These are phyloP conservation scores for Fusarium ambrosium DNA, from an alignment of 2,329 filamentous ascomycete species.

Conservation along the genomic window DNA sequence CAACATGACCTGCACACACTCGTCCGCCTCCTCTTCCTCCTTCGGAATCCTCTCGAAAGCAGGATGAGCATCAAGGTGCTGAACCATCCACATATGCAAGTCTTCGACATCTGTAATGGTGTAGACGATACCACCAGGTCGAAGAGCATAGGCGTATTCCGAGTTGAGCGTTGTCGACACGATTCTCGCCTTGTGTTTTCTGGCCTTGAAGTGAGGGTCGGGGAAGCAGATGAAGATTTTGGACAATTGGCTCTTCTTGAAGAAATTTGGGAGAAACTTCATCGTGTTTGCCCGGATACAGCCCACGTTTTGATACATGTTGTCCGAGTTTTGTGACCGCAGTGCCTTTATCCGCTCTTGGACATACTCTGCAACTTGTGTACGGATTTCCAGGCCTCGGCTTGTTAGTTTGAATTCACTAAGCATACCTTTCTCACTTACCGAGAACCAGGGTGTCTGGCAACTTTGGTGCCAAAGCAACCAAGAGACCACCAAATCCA, in stretches of 20 bases:
- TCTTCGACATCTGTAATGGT: constrained; percentile 98
- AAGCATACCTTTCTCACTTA: constrained; percentile 54
- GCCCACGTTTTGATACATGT: constrained; percentile 85
- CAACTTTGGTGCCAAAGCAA: constrained; percentile 85
- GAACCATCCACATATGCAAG: constrained; percentile 92
- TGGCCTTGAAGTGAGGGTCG: constrained; percentile 96
- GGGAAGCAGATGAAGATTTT: constrained; percentile 99
- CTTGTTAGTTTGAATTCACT: constrained; percentile 8
- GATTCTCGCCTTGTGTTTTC: constrained; percentile 97
- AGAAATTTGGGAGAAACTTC: constrained; percentile 99
- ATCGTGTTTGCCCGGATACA: constrained; percentile 95
- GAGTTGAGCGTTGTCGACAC: constrained; percentile 89
- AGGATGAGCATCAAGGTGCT: constrained; percentile 82
- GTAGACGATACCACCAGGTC: constrained; percentile 88
- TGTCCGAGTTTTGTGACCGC: constrained; percentile 71
- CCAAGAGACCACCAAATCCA: constrained; percentile 91
- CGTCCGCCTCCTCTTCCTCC: constrained; percentile 76
- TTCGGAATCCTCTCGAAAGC: constrained; percentile 82
- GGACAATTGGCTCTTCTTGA: constrained; percentile 81
- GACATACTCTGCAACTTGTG: constrained; percentile 90
- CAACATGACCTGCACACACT: constrained; percentile 80
- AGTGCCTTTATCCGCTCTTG: constrained; percentile 88
- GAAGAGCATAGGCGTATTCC: constrained; percentile 91
- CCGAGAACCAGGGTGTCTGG: constrained; percentile 88
- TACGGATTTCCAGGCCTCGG: constrained; percentile 90